Percentiles rank a stretch among this genome's conserved stretches.
Conservation (phyloP, 1,139 yeast species). For the Saccharomyces pastorianus region DNA sequence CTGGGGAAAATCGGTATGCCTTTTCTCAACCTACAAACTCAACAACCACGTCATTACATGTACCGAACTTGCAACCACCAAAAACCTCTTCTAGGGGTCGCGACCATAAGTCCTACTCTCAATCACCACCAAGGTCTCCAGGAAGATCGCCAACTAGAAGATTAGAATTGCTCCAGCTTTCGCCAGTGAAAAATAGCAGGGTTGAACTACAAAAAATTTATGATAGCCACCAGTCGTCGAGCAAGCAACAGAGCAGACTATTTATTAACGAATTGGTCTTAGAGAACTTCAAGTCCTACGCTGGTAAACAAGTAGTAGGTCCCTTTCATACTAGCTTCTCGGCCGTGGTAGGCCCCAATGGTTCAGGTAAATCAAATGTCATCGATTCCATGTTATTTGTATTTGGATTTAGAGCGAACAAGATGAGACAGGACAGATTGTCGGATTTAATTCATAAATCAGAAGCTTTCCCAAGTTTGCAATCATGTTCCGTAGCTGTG, state of each 20-base stretch:
- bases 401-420: constrained; percentile 91
- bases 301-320: constrained; percentile 89
- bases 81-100: constrained; percentile 21
- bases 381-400: constrained; percentile 93
- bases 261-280: constrained; percentile 69
- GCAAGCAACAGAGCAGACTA: constrained; percentile 37
- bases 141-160: constrained; percentile 33
- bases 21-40: constrained; percentile 22
- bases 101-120: constrained; percentile 24
- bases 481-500: constrained; percentile 86
- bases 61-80: constrained; percentile 20
- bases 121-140: constrained; percentile 34
- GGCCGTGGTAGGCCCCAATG: constrained; percentile 99
- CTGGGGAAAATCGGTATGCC: constrained; percentile 21
- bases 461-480: constrained; percentile 56
- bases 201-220: constrained; percentile 28
- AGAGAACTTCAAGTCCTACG: constrained; percentile 89
- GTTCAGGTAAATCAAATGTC: constrained; percentile 95
- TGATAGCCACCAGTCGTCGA: constrained; percentile 22
- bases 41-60: constrained; percentile 18
- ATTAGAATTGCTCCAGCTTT: constrained; percentile 34
- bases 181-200: constrained; percentile 34
- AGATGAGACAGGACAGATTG: constrained; percentile 92
- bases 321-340: constrained; percentile 92
- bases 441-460: constrained; percentile 88